A percentile compares a stretch with the other conserved stretches of the same genome.
phyloP scores from a whole-genome alignment of 768 basidiomycete species.

The Dentipellis fragilis region DNA sequence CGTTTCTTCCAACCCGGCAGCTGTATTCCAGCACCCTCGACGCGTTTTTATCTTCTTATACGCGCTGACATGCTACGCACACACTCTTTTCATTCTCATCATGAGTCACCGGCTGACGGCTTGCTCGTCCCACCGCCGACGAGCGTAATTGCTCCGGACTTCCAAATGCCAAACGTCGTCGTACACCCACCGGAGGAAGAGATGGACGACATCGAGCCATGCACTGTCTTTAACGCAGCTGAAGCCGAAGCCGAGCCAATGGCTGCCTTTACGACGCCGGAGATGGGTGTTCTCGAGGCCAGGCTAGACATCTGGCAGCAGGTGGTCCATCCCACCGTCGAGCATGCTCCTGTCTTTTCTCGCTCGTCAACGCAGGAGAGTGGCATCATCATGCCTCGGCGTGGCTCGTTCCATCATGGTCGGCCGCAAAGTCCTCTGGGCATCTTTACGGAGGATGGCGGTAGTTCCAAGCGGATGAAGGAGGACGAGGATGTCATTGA shows the following conservation, averaged over 20 bases:
- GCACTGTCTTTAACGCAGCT: conserved; percentile 23
- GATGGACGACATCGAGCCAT: conserved; percentile 23
- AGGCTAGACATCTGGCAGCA: conserved; percentile 20
- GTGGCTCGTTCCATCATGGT: conserved; percentile 10
- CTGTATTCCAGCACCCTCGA: not conserved
- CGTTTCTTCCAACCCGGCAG: not conserved
- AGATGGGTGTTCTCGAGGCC: conserved; percentile 21
- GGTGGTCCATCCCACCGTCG: conserved; percentile 14
- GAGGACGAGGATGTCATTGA: conserved; percentile 25
- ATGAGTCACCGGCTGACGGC: conserved; percentile 3
- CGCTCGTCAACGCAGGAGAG: conserved; percentile 16
- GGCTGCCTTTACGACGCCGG: conserved; percentile 17
- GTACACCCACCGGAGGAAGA: conserved; percentile 29
- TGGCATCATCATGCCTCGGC: conserved; percentile 20
- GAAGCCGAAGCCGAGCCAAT: conserved; percentile 10
- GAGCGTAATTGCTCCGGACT: conserved; percentile 15
- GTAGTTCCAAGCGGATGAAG: conserved; percentile 9
- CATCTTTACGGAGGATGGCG: conserved; percentile 4
- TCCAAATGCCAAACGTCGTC: conserved; percentile 24
- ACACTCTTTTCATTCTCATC: conserved; percentile 16
- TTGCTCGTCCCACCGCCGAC: conserved; percentile 18
- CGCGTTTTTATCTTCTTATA: not conserved
- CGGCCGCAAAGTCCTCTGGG: not conserved
- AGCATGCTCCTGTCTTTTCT: conserved; percentile 21
- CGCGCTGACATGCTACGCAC: conserved; percentile 17